phyloP scores from a whole-genome alignment of 306 rosid species.

The Morella rubra region DNA sequence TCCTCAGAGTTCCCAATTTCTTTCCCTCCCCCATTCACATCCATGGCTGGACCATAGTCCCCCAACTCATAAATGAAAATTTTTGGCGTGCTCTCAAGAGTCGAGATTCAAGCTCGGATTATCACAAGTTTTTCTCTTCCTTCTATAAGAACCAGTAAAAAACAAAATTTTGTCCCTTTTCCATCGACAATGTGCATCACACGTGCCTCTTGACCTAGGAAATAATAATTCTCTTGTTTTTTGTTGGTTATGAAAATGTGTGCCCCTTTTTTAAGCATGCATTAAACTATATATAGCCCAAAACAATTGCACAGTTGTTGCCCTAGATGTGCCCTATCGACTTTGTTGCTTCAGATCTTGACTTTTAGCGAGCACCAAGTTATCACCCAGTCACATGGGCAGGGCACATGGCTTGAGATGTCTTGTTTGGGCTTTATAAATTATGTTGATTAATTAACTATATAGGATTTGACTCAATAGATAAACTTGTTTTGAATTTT shows the following conservation, averaged over 20 bases:
- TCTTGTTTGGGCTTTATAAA: background rate
- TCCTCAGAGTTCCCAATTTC: background rate
- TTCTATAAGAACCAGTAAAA: slow-evolving; percentile 35
- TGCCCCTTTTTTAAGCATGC: slow-evolving; percentile 19
- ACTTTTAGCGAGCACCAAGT: slow-evolving; percentile 5
- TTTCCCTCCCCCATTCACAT: slow-evolving; percentile 16
- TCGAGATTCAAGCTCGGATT: slow-evolving; percentile 14
- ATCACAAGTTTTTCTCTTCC: slow-evolving; percentile 25
- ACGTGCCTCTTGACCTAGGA: slow-evolving; percentile 57
- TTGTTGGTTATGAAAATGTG: slow-evolving; percentile 47
- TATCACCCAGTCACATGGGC: slow-evolving; percentile 5
- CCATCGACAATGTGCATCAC: slow-evolving; percentile 53
- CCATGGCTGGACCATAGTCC: slow-evolving; percentile 32
- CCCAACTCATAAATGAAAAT: slow-evolving; percentile 35
- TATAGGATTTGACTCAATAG: background rate
- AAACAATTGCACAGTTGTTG: background rate
- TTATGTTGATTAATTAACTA: background rate
- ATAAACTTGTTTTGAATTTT: background rate
- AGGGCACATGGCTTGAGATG: slow-evolving; percentile 7
- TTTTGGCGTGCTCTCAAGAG: slow-evolving; percentile 6
- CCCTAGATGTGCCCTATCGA: slow-evolving; percentile 14
- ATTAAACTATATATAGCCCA: background rate
- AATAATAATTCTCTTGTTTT: slow-evolving; percentile 28
- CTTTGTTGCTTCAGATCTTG: slow-evolving; percentile 23
- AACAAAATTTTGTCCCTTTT: slow-evolving; percentile 43